Evolutionary conservation across 176 grass and related monocot genomes (phyloP).

Genomic region (Juncus inflexus): DNA sequence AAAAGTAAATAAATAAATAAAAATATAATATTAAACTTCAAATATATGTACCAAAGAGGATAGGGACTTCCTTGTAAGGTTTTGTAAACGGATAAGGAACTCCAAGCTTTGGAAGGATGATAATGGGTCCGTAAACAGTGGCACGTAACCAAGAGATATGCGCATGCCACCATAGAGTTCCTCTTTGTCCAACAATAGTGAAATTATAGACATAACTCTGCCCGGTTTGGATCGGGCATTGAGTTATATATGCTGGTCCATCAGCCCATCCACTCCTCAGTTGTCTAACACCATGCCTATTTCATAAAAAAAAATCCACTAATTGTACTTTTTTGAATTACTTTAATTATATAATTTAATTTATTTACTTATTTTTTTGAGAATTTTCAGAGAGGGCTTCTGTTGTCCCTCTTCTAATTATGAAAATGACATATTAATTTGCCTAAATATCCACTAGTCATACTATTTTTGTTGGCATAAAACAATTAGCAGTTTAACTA

Average conservation of each 20-base stretch:
- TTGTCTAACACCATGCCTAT: slow-evolving; percentile 75
- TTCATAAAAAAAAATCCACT: not conserved
- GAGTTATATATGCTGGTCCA: slow-evolving; percentile 73
- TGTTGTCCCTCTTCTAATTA: not conserved
- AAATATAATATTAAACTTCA: slow-evolving; percentile 13
- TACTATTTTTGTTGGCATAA: not conserved
- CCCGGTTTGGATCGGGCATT: slow-evolving; percentile 67
- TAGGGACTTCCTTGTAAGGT: slow-evolving; percentile 48
- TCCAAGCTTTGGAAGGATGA: slow-evolving; percentile 65
- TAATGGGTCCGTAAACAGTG: slow-evolving; percentile 59
- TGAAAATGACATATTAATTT: not conserved
- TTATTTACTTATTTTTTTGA: not conserved
- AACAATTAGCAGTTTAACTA: not conserved
- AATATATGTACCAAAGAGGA: slow-evolving; percentile 40
- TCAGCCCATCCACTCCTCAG: slow-evolving; percentile 64
- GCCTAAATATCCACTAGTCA: not conserved
- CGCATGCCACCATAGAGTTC: slow-evolving; percentile 69
- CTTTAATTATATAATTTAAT: not conserved
- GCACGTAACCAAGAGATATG: slow-evolving; percentile 62
- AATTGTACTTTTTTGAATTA: not conserved
- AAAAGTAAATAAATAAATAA: not conserved
- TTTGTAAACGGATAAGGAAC: slow-evolving; percentile 66
- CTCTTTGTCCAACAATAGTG: slow-evolving; percentile 46
- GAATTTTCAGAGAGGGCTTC: not conserved
- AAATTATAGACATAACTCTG: slow-evolving; percentile 60